phyloP scores from a whole-genome alignment of 1,284 basidiomycete genomes.

The Chalciporus sp. region DNA sequence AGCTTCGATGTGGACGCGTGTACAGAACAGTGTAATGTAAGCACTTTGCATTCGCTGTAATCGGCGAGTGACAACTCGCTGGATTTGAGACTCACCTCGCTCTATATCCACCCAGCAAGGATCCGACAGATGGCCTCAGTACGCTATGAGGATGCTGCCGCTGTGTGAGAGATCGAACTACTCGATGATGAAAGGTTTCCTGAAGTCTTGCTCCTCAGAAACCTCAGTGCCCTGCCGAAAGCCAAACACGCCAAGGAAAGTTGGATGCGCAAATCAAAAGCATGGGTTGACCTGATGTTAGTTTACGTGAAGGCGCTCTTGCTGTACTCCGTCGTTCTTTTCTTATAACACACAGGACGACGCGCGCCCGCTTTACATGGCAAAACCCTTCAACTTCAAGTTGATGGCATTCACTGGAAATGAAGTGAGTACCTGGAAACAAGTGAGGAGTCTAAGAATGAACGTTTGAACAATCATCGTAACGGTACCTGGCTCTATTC shows the following conservation, averaged over 20 bases:
- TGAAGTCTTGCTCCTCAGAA: slow-evolving; percentile 35
- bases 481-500: no score
- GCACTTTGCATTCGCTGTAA: slow-evolving; percentile 24
- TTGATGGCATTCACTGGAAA: no score
- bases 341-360: no score
- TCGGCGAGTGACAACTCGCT: background rate
- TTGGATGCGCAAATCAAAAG: background rate
- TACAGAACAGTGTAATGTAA: slow-evolving; percentile 37
- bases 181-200: slow-evolving; percentile 30
- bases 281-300: no score
- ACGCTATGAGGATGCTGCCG: slow-evolving; percentile 23
- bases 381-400: no score
- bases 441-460: no score
- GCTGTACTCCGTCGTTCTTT: no score
- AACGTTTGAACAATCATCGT: no score
- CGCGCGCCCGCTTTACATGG: no score
- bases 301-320: no score
- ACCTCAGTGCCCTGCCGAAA: slow-evolving; percentile 31
- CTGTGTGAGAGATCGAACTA: slow-evolving; percentile 21
- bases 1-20: slow-evolving; percentile 37
- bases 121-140: slow-evolving; percentile 22
- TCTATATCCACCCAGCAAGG: slow-evolving; percentile 26
- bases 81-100: slow-evolving; percentile 14
- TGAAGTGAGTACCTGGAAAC: no score
- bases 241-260: background rate